Conservation (phyloP, 192 early-diverging fungal genomes). For the Gamsiella multidivaricata region DNA sequence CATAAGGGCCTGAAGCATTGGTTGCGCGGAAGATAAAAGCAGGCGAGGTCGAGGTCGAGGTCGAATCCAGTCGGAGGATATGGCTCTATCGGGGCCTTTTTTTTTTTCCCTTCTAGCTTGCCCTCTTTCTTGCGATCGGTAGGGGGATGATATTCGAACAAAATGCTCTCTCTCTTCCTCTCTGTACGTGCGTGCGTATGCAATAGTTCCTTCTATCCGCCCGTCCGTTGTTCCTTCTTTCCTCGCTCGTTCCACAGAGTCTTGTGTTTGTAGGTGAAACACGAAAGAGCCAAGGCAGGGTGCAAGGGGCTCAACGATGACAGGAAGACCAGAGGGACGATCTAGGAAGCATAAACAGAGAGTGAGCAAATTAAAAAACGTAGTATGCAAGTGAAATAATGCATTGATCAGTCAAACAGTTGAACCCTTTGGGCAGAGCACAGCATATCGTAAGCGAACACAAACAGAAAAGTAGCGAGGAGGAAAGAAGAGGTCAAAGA, state of each 20-base stretch:
- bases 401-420: constrained; percentile 1
- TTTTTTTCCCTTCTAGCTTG: not conserved
- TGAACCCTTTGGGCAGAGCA: constrained; percentile 21
- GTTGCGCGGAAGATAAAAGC: not conserved
- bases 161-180: not conserved
- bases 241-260: not conserved
- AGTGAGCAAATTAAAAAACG: not conserved
- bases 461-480: too few species aligned
- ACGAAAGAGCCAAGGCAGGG: constrained; percentile 12
- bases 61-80: not conserved
- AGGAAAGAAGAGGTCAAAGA: too few species aligned
- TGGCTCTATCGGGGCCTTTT: not conserved
- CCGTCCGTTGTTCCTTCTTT: not conserved
- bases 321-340: not conserved
- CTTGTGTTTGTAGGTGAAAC: constrained; percentile 36
- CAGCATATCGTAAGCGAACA: constrained; percentile 16
- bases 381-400: not conserved
- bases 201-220: constrained; percentile 1
- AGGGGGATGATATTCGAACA: too few species aligned
- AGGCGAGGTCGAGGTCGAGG: not conserved
- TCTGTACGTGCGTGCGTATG: not conserved
- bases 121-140: not conserved
- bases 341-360: constrained; percentile 16
- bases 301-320: constrained; percentile 1
- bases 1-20: constrained; percentile 31